Conservation (phyloP, 2,329 filamentous ascomycete genomes). For the Aspergillus arachidicola region DNA sequence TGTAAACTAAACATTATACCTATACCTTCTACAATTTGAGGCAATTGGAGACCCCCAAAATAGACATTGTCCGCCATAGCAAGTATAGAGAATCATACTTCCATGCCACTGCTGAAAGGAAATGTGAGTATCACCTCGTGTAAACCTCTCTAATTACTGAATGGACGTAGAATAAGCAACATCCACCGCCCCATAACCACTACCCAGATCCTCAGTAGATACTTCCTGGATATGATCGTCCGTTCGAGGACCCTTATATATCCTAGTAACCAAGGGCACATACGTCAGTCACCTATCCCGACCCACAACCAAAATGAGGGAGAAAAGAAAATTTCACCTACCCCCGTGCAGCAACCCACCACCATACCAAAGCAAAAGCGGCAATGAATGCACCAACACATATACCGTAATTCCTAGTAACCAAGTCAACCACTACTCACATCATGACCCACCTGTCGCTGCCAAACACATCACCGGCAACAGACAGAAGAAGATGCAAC, state of each 20-base stretch:
- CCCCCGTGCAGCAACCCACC: constrained; percentile 47
- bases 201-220: constrained; percentile 32
- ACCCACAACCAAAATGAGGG: not conserved
- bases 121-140: too few species aligned
- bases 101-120: not conserved
- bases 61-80: not conserved
- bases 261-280: constrained; percentile 38
- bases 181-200: constrained; percentile 23
- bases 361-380: constrained; percentile 54
- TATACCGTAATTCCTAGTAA: constrained; percentile 51
- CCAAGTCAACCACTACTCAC: not conserved
- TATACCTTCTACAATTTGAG: not conserved
- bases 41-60: not conserved
- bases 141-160: not conserved
- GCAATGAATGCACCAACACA: constrained; percentile 51
- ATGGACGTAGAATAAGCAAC: not conserved
- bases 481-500: constrained; percentile 6
- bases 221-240: constrained; percentile 50
- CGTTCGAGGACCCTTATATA: constrained; percentile 62
- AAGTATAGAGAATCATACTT: too few species aligned
- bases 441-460: too few species aligned
- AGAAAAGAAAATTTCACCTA: constrained; percentile 30
- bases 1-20: constrained; percentile 7
- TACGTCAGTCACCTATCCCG: constrained; percentile 6
- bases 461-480: not conserved